A percentile compares a stretch with the other conserved stretches of the same genome.
These are phyloP conservation scores for Fusarium compactum DNA, from an alignment of 2,329 filamentous ascomycete species.

Conservation along the genomic window DNA sequence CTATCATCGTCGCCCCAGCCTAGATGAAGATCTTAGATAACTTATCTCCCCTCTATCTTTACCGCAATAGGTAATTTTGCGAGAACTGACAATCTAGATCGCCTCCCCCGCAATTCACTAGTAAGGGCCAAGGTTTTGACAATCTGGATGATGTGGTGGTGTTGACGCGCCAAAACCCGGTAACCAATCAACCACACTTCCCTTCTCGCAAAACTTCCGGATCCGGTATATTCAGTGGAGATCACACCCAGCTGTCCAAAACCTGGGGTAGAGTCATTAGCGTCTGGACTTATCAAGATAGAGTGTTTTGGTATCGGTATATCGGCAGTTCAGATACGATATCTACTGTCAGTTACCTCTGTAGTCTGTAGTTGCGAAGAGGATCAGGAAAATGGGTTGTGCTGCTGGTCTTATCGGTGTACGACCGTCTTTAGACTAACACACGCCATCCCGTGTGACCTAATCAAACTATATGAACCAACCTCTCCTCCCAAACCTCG, in stretches of 20 bases:
- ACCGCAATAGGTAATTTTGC: neutral
- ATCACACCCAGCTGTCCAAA: neutral
- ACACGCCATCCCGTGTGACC: neutral
- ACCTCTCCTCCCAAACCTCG: neutral
- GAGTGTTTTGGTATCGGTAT: neutral
- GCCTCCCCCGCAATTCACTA: conserved; percentile 6
- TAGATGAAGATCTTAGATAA: neutral
- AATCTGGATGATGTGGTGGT: neutral
- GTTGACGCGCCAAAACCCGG: neutral
- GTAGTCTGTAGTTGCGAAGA: neutral
- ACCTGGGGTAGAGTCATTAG: conserved; percentile 21
- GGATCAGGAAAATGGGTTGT: neutral
- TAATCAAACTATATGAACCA: conserved; percentile 19
- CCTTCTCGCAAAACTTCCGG: neutral
- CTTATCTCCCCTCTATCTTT: neutral
- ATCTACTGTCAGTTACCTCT: neutral
- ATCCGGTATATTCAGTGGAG: conserved; percentile 3
- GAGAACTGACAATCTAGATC: conserved; percentile 7
- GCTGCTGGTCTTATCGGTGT: neutral
- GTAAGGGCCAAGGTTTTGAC: neutral
- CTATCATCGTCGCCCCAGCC: neutral
- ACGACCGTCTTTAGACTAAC: neutral
- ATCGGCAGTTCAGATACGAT: conserved; percentile 7
- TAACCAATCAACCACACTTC: neutral
- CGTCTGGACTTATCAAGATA: conserved; percentile 16